Percentiles rank a stretch among this genome's conserved stretches.
These are phyloP conservation scores for Aspergillus phoenicis DNA, from an alignment of 2,329 filamentous ascomycete genomes.

Conservation along the genomic window DNA sequence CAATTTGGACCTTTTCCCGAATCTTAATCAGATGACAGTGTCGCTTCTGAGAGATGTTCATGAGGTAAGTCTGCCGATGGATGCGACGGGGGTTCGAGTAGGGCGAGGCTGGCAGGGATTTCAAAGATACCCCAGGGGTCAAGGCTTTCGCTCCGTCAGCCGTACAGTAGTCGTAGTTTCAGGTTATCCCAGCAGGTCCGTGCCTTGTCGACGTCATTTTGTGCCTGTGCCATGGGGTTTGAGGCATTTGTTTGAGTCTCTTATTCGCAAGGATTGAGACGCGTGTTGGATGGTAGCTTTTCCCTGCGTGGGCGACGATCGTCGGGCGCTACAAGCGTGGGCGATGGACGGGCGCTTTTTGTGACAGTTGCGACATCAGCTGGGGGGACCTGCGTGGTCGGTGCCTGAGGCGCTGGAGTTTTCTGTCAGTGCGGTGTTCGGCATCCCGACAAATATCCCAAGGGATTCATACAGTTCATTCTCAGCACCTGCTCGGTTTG, in stretches of 20 bases:
- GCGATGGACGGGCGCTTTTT: neutral
- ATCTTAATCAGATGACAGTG: neutral
- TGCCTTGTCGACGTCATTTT: constrained; percentile 1
- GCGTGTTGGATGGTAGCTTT: neutral
- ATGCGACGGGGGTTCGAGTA: neutral
- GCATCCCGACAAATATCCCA: neutral
- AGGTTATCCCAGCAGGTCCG: neutral
- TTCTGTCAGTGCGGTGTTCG: neutral
- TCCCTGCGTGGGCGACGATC: neutral
- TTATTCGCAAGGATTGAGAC: neutral
- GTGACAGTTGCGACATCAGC: no score
- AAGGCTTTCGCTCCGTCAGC: neutral
- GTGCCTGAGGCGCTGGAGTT: neutral
- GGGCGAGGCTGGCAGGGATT: neutral
- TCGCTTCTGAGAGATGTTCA: neutral
- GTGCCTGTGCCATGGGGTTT: neutral
- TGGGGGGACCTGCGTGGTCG: neutral
- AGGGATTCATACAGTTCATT: neutral
- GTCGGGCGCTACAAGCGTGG: neutral
- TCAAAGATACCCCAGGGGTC: neutral
- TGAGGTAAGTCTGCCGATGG: constrained; percentile 3
- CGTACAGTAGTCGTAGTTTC: neutral
- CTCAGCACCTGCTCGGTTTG: neutral
- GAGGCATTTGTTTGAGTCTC: neutral
- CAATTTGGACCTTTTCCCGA: neutral